These are phyloP conservation scores for Microdochium trichocladiopsis DNA, from an alignment of 2,329 filamentous ascomycete species.

Conservation along the genomic window DNA sequence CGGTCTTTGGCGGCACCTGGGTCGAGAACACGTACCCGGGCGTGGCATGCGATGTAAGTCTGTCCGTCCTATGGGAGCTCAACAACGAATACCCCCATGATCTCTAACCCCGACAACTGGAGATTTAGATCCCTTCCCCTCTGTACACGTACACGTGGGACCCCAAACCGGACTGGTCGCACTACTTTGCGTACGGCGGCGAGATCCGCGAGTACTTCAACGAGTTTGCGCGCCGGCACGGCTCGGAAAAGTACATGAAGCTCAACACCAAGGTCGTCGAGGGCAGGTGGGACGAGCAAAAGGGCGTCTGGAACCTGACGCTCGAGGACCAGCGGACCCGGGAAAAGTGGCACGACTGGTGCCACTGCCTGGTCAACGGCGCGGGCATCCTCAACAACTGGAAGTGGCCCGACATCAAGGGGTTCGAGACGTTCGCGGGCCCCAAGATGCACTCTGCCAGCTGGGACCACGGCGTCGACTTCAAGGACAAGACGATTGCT, in stretches of 20 bases:
- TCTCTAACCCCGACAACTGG: too few species aligned
- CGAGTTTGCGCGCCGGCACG: slow-evolving; percentile 19
- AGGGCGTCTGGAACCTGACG: slow-evolving; percentile 26
- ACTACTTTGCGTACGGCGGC: slow-evolving; percentile 15
- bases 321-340: slow-evolving; percentile 15
- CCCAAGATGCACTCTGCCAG: slow-evolving; percentile 45
- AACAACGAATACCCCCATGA: too few species aligned
- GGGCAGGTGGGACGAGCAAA: slow-evolving; percentile 33
- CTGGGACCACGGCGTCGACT: slow-evolving; percentile 44
- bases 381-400: slow-evolving; percentile 43
- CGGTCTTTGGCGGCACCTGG: slow-evolving; percentile 17
- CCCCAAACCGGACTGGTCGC: slow-evolving; percentile 20
- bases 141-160: slow-evolving; percentile 14
- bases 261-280: slow-evolving; percentile 33
- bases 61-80: too few species aligned
- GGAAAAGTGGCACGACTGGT: slow-evolving; percentile 23
- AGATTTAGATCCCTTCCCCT: slow-evolving; percentile 8
- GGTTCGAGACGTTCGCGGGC: slow-evolving; percentile 42
- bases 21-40: slow-evolving; percentile 16
- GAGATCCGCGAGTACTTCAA: slow-evolving; percentile 24
- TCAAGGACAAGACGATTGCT: slow-evolving; percentile 38
- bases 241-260: slow-evolving; percentile 31
- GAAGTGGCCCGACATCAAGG: slow-evolving; percentile 44
- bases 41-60: slow-evolving; percentile 8
- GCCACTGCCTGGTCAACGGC: slow-evolving; percentile 40